Evolutionary conservation across 768 basidiomycete genomes (phyloP).

Genomic region (Lactarius deliciosus): DNA sequence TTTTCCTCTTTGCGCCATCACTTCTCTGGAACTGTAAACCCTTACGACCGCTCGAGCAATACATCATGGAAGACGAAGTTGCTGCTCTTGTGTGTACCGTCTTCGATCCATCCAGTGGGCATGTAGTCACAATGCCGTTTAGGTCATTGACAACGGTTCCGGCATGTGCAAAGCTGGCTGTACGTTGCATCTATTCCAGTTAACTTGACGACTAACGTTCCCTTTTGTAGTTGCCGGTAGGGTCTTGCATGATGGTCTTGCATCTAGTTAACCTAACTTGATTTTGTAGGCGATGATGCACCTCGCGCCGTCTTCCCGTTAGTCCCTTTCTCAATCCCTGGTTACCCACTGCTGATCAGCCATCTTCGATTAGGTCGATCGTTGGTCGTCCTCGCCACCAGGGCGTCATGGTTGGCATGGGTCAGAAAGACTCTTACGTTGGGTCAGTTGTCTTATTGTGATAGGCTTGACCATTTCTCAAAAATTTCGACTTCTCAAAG

Average conservation of each 20-base stretch:
- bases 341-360: neutral
- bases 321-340: conserved; percentile 36
- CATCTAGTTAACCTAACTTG: neutral
- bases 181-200: conserved; percentile 42
- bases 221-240: conserved; percentile 14
- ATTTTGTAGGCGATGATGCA: conserved; percentile 66
- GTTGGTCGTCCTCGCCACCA: conserved; percentile 93
- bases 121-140: conserved; percentile 15
- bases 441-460: conserved; percentile 51
- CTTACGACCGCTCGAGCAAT: conserved; percentile 2
- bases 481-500: conserved; percentile 38
- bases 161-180: conserved; percentile 99
- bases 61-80: conserved; percentile 63
- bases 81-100: conserved; percentile 49
- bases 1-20: conserved; percentile 14
- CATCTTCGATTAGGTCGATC: conserved; percentile 47
- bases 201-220: neutral
- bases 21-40: neutral
- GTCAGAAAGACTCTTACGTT: conserved; percentile 94
- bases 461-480: neutral
- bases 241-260: neutral
- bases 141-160: conserved; percentile 93
- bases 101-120: neutral
- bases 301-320: conserved; percentile 96
- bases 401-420: conserved; percentile 97